These are phyloP conservation scores for Scheffersomyces titani DNA, from an alignment of 1,139 yeast genomes.

Conservation along the genomic window DNA sequence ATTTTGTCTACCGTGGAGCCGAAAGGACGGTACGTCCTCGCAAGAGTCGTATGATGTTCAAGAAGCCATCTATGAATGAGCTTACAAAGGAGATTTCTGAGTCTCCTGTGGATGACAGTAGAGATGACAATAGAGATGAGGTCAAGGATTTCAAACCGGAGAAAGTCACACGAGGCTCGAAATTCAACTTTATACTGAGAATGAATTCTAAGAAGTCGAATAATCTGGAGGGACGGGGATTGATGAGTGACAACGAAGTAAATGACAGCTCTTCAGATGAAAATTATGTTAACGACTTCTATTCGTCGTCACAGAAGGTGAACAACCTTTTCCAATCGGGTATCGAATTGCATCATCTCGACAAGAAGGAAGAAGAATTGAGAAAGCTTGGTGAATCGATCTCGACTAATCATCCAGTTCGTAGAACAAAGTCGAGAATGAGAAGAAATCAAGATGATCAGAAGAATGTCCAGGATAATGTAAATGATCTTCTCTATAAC, in stretches of 20 bases:
- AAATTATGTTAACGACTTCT: not conserved
- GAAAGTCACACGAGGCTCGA: not conserved
- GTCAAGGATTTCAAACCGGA: not conserved
- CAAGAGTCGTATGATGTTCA: not conserved
- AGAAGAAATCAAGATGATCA: conserved; percentile 3
- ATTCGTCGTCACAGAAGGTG: not conserved
- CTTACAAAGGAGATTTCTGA: not conserved
- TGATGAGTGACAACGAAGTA: not conserved
- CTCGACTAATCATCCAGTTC: conserved; percentile 13
- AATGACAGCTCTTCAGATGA: not conserved
- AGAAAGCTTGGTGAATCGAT: conserved; percentile 34
- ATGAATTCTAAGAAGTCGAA: not conserved
- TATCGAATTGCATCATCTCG: not conserved
- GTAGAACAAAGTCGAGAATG: conserved; percentile 7
- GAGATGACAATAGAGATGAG: not conserved
- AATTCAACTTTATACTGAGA: not conserved
- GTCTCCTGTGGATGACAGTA: not conserved
- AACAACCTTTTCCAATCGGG: not conserved
- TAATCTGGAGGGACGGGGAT: not conserved
- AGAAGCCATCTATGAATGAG: not conserved
- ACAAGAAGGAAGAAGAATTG: conserved; percentile 26
- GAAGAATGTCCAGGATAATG: conserved; percentile 11
- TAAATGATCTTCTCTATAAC: conserved; percentile 13
- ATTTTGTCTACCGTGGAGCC: conserved; percentile 4
- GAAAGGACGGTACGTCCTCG: not conserved